These are phyloP conservation scores for Phalaenopsis aphrodite DNA, from an alignment of 106 monocot species.

Conservation along the genomic window DNA sequence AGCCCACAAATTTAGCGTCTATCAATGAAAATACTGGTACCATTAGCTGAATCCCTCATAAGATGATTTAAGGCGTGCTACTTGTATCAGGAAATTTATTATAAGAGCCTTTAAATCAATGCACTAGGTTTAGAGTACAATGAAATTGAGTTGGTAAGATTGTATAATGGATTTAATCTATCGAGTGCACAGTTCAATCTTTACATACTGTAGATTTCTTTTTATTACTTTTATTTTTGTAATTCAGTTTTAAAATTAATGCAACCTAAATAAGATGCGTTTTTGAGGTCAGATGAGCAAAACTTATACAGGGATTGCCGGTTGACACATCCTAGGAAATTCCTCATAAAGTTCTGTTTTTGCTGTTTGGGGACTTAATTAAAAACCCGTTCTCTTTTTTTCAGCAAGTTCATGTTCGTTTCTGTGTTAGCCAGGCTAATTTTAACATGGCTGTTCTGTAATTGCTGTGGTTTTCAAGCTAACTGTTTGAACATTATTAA, in stretches of 20 bases:
- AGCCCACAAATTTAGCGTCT: neutral
- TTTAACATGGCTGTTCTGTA: neutral
- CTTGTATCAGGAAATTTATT: neutral
- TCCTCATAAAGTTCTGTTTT: neutral
- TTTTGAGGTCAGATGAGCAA: neutral
- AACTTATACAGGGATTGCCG: neutral
- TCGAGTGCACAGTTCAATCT: neutral
- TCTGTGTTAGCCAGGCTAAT: neutral
- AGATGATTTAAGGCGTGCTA: neutral
- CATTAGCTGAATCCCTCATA: neutral
- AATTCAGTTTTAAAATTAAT: constrained; percentile 1
- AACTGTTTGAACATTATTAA: neutral
- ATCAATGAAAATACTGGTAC: neutral
- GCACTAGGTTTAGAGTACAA: neutral
- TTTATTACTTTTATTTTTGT: neutral
- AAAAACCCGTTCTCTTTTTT: neutral
- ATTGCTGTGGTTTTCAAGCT: neutral
- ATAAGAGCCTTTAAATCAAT: neutral
- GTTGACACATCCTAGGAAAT: neutral
- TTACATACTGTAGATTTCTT: neutral
- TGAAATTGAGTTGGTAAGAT: neutral
- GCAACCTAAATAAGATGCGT: neutral
- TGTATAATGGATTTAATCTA: neutral
- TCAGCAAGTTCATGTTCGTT: neutral
- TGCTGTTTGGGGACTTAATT: neutral